These are phyloP conservation scores for Glycyrrhiza uralensis DNA, from an alignment of 306 rosid species.

Conservation along the genomic window DNA sequence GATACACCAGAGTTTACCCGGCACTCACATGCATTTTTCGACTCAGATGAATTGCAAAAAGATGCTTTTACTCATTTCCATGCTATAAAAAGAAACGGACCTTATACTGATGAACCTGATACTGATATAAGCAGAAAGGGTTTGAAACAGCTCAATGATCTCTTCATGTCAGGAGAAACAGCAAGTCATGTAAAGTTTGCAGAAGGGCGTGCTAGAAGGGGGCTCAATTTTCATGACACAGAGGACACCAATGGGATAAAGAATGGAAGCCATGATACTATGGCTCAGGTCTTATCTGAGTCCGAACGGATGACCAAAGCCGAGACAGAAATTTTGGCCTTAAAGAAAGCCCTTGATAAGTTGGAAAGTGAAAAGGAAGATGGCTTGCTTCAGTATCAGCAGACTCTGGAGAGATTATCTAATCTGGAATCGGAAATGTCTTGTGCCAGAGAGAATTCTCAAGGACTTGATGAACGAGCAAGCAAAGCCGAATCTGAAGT, in stretches of 20 bases:
- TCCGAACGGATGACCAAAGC: slow-evolving; percentile 67
- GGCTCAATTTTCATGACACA: slow-evolving; percentile 56
- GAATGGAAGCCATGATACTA: slow-evolving; percentile 42
- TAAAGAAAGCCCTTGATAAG: slow-evolving; percentile 64
- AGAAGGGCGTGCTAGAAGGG: slow-evolving; percentile 59
- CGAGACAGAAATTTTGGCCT: slow-evolving; percentile 70
- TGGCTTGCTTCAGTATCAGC: slow-evolving; percentile 68
- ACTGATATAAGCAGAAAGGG: slow-evolving; percentile 44
- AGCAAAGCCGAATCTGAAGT: slow-evolving; percentile 85
- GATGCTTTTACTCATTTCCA: slow-evolving; percentile 48
- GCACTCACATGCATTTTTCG: slow-evolving; percentile 40
- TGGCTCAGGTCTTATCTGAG: slow-evolving; percentile 36
- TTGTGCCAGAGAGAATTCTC: slow-evolving; percentile 58
- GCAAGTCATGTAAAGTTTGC: slow-evolving; percentile 24
- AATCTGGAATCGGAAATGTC: slow-evolving; percentile 82
- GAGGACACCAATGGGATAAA: slow-evolving; percentile 34
- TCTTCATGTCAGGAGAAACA: slow-evolving; percentile 50
- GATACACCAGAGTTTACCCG: slow-evolving; percentile 51
- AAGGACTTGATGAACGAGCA: slow-evolving; percentile 64
- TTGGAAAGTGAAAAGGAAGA: slow-evolving; percentile 90
- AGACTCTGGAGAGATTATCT: slow-evolving; percentile 71
- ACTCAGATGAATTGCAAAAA: slow-evolving; percentile 54
- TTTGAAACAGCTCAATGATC: slow-evolving; percentile 61
- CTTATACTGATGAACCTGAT: slow-evolving; percentile 51
- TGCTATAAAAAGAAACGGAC: slow-evolving; percentile 54